Base-by-base conservation (phyloP, 768 basidiomycete genomes). In the Tylopilus sp. region DNA sequence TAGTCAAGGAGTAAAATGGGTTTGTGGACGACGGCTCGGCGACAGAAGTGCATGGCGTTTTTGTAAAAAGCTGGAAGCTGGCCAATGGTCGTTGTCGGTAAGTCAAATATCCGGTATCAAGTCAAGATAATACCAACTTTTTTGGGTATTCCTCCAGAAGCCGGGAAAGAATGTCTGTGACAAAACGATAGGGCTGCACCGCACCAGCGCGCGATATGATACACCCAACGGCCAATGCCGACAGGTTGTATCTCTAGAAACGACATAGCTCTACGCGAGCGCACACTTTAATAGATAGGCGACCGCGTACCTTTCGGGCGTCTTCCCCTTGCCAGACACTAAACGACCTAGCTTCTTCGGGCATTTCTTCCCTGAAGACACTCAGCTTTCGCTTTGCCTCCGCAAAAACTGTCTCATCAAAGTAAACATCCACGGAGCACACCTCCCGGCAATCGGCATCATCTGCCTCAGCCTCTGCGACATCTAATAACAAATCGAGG, bases 121-220 rank as follows among this genome's bases (percentile, higher is more conserved):
- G 9, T 57, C 48, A 45, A 60, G 25, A 56, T 10, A 12, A 50
- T 52, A 26, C 72, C 60, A 19, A 71, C 67, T 50, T 48, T 21
- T 79, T 68, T 12, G 77, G 67, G 56, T 84, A 76, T n/a, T 72
- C 70, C 12, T 70, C 54, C 7, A 87, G 67, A 2, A 87, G 76
- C 40, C 79, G 79, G 14, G 71, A 56, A 21, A 87, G 68, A 24
- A 87, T 74, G 3, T 76, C 76, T 1, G 85, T 86, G 13, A 88
- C 80, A 28, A 86, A 74, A 19, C 84, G 81, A 64, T 89, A 89
- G 1, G 87, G 84, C 53, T 89, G 85, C 26, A 85, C 68, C 0
- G 87, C 82, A 2, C 84, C 86, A 2, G 81, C 87, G 0, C 67
- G 67, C 24, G 78, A 80, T 13, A 72, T 63, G 38, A 88, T 74